Percentiles rank a stretch among this genome's conserved stretches.
phyloP scores from a whole-genome alignment of 2,329 filamentous ascomycete genomes.

The Epichloe amarillans region DNA sequence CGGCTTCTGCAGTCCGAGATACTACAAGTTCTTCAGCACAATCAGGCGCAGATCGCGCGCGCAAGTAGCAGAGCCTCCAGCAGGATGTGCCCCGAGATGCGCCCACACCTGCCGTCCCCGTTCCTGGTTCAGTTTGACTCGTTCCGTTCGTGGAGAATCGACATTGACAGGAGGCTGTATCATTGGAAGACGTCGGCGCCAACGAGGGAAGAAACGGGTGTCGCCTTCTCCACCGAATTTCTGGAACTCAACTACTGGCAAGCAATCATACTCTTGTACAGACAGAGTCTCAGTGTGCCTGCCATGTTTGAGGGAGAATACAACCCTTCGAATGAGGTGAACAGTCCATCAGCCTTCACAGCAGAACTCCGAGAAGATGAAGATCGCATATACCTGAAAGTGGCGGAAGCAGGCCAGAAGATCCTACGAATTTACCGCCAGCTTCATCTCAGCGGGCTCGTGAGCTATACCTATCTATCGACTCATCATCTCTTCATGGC shows the following conservation, averaged over 20 bases:
- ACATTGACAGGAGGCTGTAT: slow-evolving; percentile 70
- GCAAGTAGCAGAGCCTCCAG: slow-evolving; percentile 50
- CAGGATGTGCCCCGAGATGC: slow-evolving; percentile 57
- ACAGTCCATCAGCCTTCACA: slow-evolving; percentile 47
- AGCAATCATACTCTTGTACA: slow-evolving; percentile 87
- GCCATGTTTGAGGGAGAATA: slow-evolving; percentile 72
- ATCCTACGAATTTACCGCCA: slow-evolving; percentile 84
- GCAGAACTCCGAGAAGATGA: slow-evolving; percentile 65
- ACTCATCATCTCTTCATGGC: slow-evolving; percentile 98
- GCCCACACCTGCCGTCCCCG: slow-evolving; percentile 66
- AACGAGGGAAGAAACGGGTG: slow-evolving; percentile 64
- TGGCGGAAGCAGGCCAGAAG: slow-evolving; percentile 88
- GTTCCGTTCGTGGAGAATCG: slow-evolving; percentile 76
- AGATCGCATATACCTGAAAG: slow-evolving; percentile 83
- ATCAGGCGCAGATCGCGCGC: slow-evolving; percentile 71
- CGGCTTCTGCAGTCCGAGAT: slow-evolving; percentile 89
- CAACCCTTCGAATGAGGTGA: slow-evolving; percentile 49
- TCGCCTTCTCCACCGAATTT: slow-evolving; percentile 80
- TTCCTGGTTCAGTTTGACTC: slow-evolving; percentile 75
- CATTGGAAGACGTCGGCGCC: slow-evolving; percentile 83
- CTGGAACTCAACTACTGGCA: slow-evolving; percentile 97
- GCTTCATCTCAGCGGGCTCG: slow-evolving; percentile 72
- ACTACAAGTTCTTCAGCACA: slow-evolving; percentile 81
- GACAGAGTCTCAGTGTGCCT: slow-evolving; percentile 79
- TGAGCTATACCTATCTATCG: slow-evolving; percentile 92